phyloP scores from a whole-genome alignment of 2,329 filamentous ascomycete genomes.

The Aspergillus phoenicis region DNA sequence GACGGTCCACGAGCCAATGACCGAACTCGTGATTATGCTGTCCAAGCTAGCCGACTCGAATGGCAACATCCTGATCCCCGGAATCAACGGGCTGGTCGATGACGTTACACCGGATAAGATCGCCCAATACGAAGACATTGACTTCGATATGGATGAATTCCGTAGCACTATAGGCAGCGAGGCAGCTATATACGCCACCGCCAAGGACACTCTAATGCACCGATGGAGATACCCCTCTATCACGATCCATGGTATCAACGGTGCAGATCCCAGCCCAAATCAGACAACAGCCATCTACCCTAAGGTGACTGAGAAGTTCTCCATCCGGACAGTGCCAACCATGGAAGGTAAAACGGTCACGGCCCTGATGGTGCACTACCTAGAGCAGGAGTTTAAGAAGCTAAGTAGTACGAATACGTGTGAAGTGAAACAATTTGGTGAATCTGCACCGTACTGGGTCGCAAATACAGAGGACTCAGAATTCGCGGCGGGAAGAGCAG shows the following conservation, averaged over 20 bases:
- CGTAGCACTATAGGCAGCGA: background rate
- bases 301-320: slow-evolving; percentile 9
- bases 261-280: background rate
- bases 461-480: slow-evolving; percentile 4
- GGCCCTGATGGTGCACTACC: background rate
- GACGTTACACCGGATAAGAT: slow-evolving; percentile 76
- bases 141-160: slow-evolving; percentile 71
- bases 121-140: slow-evolving; percentile 74
- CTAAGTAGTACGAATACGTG: background rate
- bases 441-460: slow-evolving; percentile 5
- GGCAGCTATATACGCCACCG: slow-evolving; percentile 7
- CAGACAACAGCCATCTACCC: background rate
- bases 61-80: slow-evolving; percentile 81
- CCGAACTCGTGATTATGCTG: slow-evolving; percentile 76
- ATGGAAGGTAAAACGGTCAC: slow-evolving; percentile 4
- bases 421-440: background rate
- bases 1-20: slow-evolving; percentile 89
- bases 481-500: slow-evolving; percentile 5
- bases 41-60: slow-evolving; percentile 74
- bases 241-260: slow-evolving; percentile 10
- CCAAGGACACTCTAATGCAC: slow-evolving; percentile 8
- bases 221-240: slow-evolving; percentile 14
- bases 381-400: slow-evolving; percentile 10
- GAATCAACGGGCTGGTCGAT: slow-evolving; percentile 80
- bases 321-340: slow-evolving; percentile 11